Evolutionary conservation across 1,284 basidiomycete species (phyloP).

Genomic region (Ceratobasidium sp.): DNA sequence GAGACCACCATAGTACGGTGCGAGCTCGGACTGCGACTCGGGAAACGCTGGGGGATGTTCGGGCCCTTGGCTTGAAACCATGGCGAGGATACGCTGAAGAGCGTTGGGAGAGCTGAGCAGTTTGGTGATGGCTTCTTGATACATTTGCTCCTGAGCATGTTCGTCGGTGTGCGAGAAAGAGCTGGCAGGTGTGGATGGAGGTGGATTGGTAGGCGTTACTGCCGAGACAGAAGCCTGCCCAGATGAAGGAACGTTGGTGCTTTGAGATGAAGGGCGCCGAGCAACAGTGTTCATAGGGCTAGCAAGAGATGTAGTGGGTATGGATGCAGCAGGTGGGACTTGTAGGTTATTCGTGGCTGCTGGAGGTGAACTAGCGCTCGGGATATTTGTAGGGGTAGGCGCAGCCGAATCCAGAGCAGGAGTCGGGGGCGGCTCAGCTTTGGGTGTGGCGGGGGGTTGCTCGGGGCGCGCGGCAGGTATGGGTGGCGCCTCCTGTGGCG

Average conservation of each 20-base stretch:
- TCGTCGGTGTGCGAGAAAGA: not conserved
- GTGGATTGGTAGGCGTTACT: slow-evolving; percentile 46
- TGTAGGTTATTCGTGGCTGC: not conserved
- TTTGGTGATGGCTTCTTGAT: slow-evolving; percentile 70
- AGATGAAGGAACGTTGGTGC: slow-evolving; percentile 36
- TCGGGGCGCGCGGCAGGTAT: not conserved
- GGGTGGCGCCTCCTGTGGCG: slow-evolving; percentile 23
- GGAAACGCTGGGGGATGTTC: slow-evolving; percentile 24
- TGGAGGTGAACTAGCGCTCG: not conserved
- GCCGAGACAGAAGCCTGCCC: slow-evolving; percentile 39
- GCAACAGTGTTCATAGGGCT: slow-evolving; percentile 22
- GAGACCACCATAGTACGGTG: slow-evolving; percentile 37
- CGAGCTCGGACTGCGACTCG: slow-evolving; percentile 35
- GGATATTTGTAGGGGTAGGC: slow-evolving; percentile 23
- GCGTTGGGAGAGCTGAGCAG: slow-evolving; percentile 72
- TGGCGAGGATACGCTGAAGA: slow-evolving; percentile 67
- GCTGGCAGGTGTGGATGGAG: slow-evolving; percentile 48
- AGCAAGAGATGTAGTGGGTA: not conserved
- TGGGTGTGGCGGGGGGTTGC: not conserved
- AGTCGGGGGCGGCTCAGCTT: slow-evolving; percentile 34
- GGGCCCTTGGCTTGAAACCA: slow-evolving; percentile 25
- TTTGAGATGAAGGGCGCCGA: slow-evolving; percentile 43
- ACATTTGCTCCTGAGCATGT: slow-evolving; percentile 56
- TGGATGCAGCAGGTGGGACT: slow-evolving; percentile 5
- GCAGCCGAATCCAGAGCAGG: slow-evolving; percentile 41